Conservation (phyloP, 108 stramenopile species). For the Aurantiochytrium sp. region DNA sequence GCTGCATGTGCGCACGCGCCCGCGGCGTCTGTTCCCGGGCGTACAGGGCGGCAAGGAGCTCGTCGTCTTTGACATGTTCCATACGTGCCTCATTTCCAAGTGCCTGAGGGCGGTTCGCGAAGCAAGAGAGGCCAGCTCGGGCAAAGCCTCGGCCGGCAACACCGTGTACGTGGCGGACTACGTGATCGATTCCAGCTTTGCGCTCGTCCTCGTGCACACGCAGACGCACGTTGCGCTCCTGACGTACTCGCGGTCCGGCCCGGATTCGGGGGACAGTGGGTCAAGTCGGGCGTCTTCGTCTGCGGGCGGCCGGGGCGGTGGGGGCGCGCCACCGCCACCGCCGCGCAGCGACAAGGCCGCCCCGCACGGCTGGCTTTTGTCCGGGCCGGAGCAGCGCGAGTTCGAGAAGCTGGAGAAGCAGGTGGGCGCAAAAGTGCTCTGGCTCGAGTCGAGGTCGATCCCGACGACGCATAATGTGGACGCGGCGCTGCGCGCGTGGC, state of each 20-base stretch:
- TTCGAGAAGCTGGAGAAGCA: not conserved
- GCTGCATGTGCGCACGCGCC: not conserved
- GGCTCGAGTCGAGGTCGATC: not conserved
- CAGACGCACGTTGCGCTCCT: conserved; percentile 6
- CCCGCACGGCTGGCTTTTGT: not conserved
- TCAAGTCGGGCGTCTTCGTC: too few species aligned
- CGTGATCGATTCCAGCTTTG: not conserved
- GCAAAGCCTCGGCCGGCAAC: not conserved
- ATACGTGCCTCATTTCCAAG: not conserved
- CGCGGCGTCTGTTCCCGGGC: not conserved
- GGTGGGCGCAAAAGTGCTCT: not conserved
- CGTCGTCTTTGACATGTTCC: not conserved
- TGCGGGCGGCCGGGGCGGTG: too few species aligned
- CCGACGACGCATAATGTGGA: not conserved
- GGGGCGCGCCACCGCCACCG: not conserved
- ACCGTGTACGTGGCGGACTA: not conserved
- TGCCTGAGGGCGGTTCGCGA: not conserved
- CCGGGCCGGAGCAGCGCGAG: not conserved
- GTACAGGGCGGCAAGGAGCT: not conserved
- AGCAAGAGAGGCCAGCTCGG: not conserved
- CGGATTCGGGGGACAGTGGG: too few species aligned
- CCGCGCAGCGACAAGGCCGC: not conserved
- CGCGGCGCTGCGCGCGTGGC: not conserved
- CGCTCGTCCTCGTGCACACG: not conserved
- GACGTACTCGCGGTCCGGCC: not conserved